phyloP scores from a whole-genome alignment of 345 rosid species.

The Populus alba region DNA sequence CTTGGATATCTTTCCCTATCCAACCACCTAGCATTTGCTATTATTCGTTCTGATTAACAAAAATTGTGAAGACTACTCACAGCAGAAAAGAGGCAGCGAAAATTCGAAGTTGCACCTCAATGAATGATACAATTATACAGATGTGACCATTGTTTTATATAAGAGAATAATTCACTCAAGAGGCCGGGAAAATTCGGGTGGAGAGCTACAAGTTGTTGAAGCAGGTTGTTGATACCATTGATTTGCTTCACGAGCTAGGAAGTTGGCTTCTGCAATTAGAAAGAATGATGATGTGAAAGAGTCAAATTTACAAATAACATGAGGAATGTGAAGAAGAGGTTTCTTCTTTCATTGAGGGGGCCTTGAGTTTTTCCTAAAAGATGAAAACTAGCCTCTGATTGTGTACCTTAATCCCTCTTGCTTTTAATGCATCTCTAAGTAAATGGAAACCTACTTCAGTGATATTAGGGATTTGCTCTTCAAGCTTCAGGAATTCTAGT shows the following conservation, averaged over 20 bases:
- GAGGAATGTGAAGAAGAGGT: not conserved
- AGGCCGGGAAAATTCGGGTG: constrained; percentile 30
- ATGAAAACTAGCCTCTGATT: not conserved
- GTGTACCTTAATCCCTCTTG: not conserved
- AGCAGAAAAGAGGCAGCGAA: not conserved
- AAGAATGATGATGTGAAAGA: not conserved
- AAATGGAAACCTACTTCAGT: not conserved
- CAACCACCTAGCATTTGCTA: too few species aligned
- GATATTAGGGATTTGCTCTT: not conserved
- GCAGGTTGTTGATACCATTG: constrained; percentile 80
- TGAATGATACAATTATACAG: not conserved
- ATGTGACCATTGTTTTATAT: not conserved
- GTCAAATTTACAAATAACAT: not conserved
- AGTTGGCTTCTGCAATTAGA: constrained; percentile 69
- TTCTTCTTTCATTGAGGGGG: not conserved
- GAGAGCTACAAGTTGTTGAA: constrained; percentile 36
- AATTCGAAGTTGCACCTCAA: not conserved
- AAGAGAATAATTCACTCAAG: constrained; percentile 13
- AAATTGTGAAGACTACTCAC: not conserved
- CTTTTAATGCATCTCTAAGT: not conserved
- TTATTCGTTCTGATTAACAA: not conserved
- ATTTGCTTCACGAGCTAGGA: constrained; percentile 65
- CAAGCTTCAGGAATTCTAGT: not conserved
- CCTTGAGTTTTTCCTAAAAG: not conserved
- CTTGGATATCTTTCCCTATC: too few species aligned